Conservation (phyloP, 495 filamentous ascomycete genomes). For the Aspergillus ellipticus region DNA sequence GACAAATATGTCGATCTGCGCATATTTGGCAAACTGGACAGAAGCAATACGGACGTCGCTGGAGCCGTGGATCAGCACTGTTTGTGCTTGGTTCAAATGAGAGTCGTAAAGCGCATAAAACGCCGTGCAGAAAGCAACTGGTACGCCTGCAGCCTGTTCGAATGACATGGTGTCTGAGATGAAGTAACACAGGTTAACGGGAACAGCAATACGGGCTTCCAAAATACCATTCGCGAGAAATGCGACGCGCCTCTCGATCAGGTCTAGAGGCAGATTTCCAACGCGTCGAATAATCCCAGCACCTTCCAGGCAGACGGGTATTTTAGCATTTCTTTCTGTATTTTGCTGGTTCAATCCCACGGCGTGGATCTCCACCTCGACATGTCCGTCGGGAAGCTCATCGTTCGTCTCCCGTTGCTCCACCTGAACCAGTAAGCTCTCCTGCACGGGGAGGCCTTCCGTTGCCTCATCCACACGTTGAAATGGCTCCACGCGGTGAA, state of each 20-base stretch:
- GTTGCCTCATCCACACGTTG: slow-evolving; percentile 5
- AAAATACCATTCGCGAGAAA: slow-evolving; percentile 31
- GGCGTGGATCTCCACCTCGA: slow-evolving; percentile 29
- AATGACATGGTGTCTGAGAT: slow-evolving; percentile 34
- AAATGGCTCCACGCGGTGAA: slow-evolving; percentile 24
- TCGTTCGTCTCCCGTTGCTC: too few species aligned
- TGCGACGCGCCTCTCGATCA: slow-evolving; percentile 31
- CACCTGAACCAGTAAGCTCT: too few species aligned
- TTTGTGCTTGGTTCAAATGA: slow-evolving; percentile 24
- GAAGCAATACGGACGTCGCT: slow-evolving; percentile 43
- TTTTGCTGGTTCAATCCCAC: slow-evolving; percentile 32
- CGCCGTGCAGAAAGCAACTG: slow-evolving; percentile 34
- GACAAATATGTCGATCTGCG: slow-evolving; percentile 32
- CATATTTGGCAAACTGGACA: slow-evolving; percentile 29
- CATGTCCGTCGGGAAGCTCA: slow-evolving; percentile 11
- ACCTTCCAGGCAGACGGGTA: slow-evolving; percentile 44
- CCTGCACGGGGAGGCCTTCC: background rate
- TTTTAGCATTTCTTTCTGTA: slow-evolving; percentile 20
- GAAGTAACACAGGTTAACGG: slow-evolving; percentile 18
- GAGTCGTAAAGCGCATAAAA: slow-evolving; percentile 37
- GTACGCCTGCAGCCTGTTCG: slow-evolving; percentile 43
- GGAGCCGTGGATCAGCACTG: slow-evolving; percentile 42
- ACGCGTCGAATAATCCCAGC: slow-evolving; percentile 35
- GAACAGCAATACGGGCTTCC: slow-evolving; percentile 16
- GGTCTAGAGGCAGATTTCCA: background rate